Conservation (phyloP, 106 monocot species). For the Vanilla planifolia region DNA sequence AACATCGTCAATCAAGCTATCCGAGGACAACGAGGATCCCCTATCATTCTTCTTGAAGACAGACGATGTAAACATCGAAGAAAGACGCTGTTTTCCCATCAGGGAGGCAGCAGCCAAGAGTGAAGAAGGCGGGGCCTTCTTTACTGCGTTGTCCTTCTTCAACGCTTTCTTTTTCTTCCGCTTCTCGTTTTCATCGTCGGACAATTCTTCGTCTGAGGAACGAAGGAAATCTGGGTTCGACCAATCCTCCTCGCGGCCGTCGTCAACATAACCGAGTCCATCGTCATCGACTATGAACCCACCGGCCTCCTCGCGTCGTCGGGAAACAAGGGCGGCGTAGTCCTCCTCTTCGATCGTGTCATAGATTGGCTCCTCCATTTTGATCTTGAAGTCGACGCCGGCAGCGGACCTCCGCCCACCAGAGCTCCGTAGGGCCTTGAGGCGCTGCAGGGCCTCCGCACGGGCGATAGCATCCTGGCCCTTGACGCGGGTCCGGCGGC, state of each 20-base stretch:
- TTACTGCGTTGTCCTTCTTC: slow-evolving; percentile 21
- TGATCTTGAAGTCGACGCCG: slow-evolving; percentile 36
- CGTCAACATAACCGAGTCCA: slow-evolving; percentile 84
- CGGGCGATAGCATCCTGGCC: slow-evolving; percentile 38
- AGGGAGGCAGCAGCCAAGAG: slow-evolving; percentile 54
- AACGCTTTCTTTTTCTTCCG: slow-evolving; percentile 23
- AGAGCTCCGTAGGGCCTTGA: slow-evolving; percentile 45
- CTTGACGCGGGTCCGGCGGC: slow-evolving; percentile 38
- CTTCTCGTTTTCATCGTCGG: slow-evolving; percentile 21
- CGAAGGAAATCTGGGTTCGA: slow-evolving; percentile 30
- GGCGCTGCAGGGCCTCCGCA: slow-evolving; percentile 65
- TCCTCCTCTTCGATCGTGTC: slow-evolving; percentile 83
- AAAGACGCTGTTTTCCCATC: slow-evolving; percentile 67
- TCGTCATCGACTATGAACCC: slow-evolving; percentile 90
- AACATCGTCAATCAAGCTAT: slow-evolving; percentile 78
- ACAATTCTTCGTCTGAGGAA: slow-evolving; percentile 38
- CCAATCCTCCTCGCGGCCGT: slow-evolving; percentile 96
- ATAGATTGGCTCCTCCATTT: slow-evolving; percentile 81
- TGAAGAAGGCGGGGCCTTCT: slow-evolving; percentile 36
- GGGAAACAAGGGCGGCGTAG: slow-evolving; percentile 70
- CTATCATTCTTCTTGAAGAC: slow-evolving; percentile 55
- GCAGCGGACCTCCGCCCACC: slow-evolving; percentile 35
- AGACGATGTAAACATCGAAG: slow-evolving; percentile 74
- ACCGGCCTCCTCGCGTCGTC: slow-evolving; percentile 52
- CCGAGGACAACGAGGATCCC: slow-evolving; percentile 31